Evolutionary conservation across 2,329 filamentous ascomycete genomes (phyloP).

Genomic region (Cladosporium sp.): DNA sequence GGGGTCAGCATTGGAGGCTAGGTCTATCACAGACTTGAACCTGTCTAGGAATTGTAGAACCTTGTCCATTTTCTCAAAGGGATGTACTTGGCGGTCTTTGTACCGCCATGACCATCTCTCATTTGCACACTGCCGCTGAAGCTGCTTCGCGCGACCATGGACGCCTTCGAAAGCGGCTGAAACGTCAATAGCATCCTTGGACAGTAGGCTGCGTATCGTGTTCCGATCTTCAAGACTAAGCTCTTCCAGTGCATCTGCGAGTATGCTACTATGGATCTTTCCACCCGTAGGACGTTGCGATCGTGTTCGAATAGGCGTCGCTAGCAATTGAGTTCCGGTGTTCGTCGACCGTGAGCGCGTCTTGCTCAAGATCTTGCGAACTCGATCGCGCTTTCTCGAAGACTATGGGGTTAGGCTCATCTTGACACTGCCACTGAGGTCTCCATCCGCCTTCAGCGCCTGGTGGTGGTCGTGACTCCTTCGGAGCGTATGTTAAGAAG

Average conservation of each 20-base stretch:
- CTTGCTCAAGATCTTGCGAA: neutral
- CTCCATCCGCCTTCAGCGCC: neutral
- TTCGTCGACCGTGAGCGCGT: neutral
- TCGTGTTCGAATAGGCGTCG: neutral
- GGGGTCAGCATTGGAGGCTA: conserved; percentile 8
- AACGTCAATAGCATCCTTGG: neutral
- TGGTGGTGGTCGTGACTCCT: neutral
- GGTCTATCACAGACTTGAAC: conserved; percentile 14
- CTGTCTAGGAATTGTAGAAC: neutral
- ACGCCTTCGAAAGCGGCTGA: neutral
- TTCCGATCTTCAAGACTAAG: neutral
- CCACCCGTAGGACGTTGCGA: neutral
- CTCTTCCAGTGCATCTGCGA: conserved; percentile 16
- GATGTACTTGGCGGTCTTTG: neutral
- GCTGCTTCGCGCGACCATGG: neutral
- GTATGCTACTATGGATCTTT: neutral
- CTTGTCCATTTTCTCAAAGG: neutral
- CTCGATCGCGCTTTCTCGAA: neutral
- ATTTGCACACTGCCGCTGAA: neutral
- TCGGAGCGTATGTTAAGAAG: neutral
- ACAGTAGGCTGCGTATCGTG: conserved; percentile 4
- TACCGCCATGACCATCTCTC: conserved; percentile 18
- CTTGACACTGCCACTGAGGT: neutral
- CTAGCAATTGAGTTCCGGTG: neutral
- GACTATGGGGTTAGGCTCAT: neutral